A percentile compares a stretch with the other conserved stretches of the same genome.
Conservation (phyloP, 2,329 filamentous ascomycete genomes). For the Paecilomyces niveus region DNA sequence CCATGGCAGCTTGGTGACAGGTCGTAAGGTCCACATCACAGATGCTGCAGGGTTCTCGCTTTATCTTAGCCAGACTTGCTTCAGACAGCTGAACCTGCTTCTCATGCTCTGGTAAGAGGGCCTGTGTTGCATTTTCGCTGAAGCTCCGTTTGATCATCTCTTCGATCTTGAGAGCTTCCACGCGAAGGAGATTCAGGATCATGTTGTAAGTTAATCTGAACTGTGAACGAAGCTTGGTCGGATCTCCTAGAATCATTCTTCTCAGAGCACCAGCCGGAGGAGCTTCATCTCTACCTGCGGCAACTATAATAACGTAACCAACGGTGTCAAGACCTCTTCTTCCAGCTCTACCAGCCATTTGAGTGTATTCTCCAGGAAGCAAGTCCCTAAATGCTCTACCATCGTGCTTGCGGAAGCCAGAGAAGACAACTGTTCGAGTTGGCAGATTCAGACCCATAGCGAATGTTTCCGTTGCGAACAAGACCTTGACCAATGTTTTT, state of each 20-base stretch:
- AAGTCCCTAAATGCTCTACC: conserved; percentile 87
- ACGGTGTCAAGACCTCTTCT: conserved; percentile 87
- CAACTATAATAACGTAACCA: conserved; percentile 89
- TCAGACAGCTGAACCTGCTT: conserved; percentile 89
- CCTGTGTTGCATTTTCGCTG: conserved; percentile 95
- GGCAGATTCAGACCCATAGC: conserved; percentile 97
- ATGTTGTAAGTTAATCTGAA: conserved; percentile 99
- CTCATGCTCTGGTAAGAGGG: conserved; percentile 87
- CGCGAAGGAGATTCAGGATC: conserved; percentile 91
- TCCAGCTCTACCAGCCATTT: conserved; percentile 94
- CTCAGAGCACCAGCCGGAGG: conserved; percentile 75
- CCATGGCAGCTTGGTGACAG: conserved; percentile 75
- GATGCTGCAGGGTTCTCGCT: conserved; percentile 71
- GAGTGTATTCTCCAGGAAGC: conserved; percentile 91
- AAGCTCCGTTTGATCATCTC: conserved; percentile 99
- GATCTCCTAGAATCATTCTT: conserved; percentile 93
- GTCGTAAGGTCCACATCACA: conserved; percentile 74
- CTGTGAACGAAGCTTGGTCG: conserved; percentile 89
- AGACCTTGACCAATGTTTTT: conserved; percentile 86
- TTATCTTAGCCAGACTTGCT: conserved; percentile 83
- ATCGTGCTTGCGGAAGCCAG: conserved; percentile 93
- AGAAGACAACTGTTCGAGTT: conserved; percentile 94
- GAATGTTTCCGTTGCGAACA: conserved; percentile 97
- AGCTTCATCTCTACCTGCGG: conserved; percentile 72
- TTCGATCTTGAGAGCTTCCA: conserved; percentile 95